These are phyloP conservation scores for Kwoniella sp. DNA, from an alignment of 768 basidiomycete species.

Conservation along the genomic window DNA sequence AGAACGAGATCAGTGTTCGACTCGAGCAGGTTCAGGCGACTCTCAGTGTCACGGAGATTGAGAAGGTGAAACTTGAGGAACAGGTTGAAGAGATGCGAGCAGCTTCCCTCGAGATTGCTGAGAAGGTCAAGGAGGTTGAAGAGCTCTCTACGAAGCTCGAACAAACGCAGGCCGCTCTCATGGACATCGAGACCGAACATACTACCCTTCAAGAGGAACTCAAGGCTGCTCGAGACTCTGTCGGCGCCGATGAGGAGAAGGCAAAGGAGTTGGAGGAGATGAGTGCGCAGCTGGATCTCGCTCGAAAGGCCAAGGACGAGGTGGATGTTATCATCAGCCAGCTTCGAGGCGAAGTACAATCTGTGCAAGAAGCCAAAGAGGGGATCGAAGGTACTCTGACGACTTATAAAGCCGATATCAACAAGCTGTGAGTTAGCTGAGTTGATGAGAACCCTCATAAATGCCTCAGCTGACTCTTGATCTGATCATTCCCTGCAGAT, in stretches of 20 bases:
- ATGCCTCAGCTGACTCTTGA: neutral
- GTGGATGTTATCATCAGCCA: constrained; percentile 6
- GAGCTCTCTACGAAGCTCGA: neutral
- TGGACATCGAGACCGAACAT: neutral
- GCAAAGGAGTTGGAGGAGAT: constrained; percentile 1
- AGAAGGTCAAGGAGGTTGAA: neutral
- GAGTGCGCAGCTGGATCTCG: neutral
- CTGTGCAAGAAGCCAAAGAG: neutral
- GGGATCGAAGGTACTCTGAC: neutral
- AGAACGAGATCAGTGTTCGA: neutral
- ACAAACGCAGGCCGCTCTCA: neutral
- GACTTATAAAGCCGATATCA: neutral
- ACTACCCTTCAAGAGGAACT: neutral
- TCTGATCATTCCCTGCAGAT: neutral
- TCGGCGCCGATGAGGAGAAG: neutral
- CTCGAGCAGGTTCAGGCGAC: neutral
- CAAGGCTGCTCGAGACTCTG: neutral
- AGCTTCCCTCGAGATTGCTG: neutral
- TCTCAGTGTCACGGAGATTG: neutral
- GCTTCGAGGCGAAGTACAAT: constrained; percentile 2
- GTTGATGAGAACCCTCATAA: neutral
- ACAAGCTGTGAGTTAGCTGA: constrained; percentile 7
- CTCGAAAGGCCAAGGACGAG: constrained; percentile 1
- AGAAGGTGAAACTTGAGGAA: neutral
- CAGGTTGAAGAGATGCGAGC: neutral